These are phyloP conservation scores for Saccharomycopsis javanensis DNA, from an alignment of 805 yeast species.

Conservation along the genomic window DNA sequence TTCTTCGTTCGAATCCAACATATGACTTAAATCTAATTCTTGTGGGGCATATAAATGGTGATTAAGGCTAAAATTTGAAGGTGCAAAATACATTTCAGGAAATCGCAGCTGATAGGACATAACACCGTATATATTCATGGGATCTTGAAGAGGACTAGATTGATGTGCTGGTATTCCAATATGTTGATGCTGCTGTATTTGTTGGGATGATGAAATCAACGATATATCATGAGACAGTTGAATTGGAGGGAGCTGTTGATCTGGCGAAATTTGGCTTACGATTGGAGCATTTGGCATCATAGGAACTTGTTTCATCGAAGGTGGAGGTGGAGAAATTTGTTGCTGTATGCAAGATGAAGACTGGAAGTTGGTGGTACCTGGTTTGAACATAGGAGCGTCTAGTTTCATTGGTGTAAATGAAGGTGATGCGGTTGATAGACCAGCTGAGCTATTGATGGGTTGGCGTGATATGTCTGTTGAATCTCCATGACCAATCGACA, in stretches of 20 bases:
- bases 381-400: not conserved
- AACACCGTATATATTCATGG: not conserved
- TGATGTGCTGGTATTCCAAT: not conserved
- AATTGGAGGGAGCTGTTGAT: constrained; percentile 1
- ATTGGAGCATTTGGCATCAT: not conserved
- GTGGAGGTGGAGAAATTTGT: not conserved
- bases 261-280: not conserved
- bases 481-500: not conserved
- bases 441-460: not conserved
- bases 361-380: not conserved
- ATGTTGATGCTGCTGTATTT: constrained; percentile 12
- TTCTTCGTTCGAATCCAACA: constrained; percentile 62
- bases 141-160: not conserved
- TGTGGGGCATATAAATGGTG: constrained; percentile 86
- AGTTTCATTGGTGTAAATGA: not conserved
- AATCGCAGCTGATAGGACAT: constrained; percentile 23
- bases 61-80: constrained; percentile 33
- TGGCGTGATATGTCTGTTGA: not conserved
- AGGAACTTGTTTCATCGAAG: not conserved
- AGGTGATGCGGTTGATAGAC: not conserved
- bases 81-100: constrained; percentile 17
- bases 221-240: not conserved
- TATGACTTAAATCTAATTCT: constrained; percentile 61
- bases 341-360: not conserved
- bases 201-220: not conserved